Base-by-base conservation (phyloP, 2,329 filamentous ascomycete species). In the Talaromyces atroroseus region DNA sequence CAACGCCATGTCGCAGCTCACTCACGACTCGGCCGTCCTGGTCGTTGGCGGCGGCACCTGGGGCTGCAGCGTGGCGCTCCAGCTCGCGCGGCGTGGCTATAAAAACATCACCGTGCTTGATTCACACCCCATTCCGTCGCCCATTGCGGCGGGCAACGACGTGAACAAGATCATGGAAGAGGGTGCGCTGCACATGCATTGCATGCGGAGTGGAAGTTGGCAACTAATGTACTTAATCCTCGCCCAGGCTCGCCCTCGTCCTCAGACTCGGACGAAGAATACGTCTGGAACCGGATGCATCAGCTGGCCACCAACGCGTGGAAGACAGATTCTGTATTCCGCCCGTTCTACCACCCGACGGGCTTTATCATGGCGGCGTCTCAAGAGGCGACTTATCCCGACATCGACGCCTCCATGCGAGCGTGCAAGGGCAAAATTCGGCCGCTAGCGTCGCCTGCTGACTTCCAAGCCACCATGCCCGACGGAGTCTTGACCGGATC, bases 391-490 rank as follows among this genome's bases (percentile, higher is more conserved):
- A 46, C 52, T 20, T 24, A 18, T n/a, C 50, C 49, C 16, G 11
- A 49, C 6, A 21, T 42, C 1, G 54, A 57, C 32, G 16, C 34
- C 16, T 57, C 21, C 20, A 57, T 52, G 16, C 11, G n/a, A 5
- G 52, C 54, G 14, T 57, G 44, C 24, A 52, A 49, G n/a, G 11
- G 48, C 49, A 52, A 49, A 23, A 10, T 57, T 1, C 42, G 49
- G 5, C 20, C 24, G 11, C 59, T 82, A n/a, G 68, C 71, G 1
- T 70, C 67, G 0, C 68, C 74, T 1, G 71, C 74, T 32, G 72
- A 76, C 3, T 81, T 81, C 53, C 70, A 69, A n/a, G 66, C 63
- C 10, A 75, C 78, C 0, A 80, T 80, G 74, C 78, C 79, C 1
- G 57, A 72, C 5, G 78, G 78, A 11, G 74, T 81, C 0, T 63